phyloP scores from a whole-genome alignment of 202 grass and related monocot genomes.

The Panicum hallii region DNA sequence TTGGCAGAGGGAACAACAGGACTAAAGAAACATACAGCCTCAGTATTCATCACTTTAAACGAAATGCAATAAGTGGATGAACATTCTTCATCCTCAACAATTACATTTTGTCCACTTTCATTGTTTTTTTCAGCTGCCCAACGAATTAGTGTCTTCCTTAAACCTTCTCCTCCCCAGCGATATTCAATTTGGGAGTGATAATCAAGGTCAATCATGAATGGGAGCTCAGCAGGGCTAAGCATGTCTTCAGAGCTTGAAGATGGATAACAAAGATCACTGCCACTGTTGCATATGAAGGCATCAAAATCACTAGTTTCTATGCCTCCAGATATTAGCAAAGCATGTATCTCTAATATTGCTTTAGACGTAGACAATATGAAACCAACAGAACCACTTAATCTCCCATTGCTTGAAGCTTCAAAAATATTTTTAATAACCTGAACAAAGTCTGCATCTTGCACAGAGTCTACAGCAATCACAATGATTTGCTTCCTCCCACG shows the following conservation, averaged over 20 bases:
- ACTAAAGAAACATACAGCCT: conserved; percentile 53
- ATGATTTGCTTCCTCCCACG: conserved; percentile 69
- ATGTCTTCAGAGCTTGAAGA: conserved; percentile 61
- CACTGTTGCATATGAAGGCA: conserved; percentile 85
- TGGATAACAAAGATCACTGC: conserved; percentile 79
- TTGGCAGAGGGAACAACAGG: conserved; percentile 3
- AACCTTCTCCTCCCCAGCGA: conserved; percentile 73
- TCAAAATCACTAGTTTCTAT: conserved; percentile 72
- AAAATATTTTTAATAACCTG: conserved; percentile 72
- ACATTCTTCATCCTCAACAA: conserved; percentile 57
- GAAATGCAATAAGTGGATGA: conserved; percentile 70
- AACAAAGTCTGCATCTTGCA: conserved; percentile 55
- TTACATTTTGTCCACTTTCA: conserved; percentile 48
- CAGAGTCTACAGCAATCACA: conserved; percentile 77
- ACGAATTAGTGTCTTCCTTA: conserved; percentile 65
- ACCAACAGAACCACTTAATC: conserved; percentile 46
- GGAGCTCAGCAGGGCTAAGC: conserved; percentile 55
- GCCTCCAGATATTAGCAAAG: conserved; percentile 56
- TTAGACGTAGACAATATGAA: conserved; percentile 73
- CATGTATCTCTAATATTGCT: conserved; percentile 57
- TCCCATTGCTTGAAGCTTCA: conserved; percentile 49
- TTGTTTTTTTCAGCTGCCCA: conserved; percentile 61
- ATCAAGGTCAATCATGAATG: conserved; percentile 66
- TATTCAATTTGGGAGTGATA: conserved; percentile 85
- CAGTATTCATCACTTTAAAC: conserved; percentile 63